Percentiles rank a stretch among this genome's conserved stretches.
phyloP scores from a whole-genome alignment of 768 basidiomycete species.

The Pseudohyphozyma bogoriensis region DNA sequence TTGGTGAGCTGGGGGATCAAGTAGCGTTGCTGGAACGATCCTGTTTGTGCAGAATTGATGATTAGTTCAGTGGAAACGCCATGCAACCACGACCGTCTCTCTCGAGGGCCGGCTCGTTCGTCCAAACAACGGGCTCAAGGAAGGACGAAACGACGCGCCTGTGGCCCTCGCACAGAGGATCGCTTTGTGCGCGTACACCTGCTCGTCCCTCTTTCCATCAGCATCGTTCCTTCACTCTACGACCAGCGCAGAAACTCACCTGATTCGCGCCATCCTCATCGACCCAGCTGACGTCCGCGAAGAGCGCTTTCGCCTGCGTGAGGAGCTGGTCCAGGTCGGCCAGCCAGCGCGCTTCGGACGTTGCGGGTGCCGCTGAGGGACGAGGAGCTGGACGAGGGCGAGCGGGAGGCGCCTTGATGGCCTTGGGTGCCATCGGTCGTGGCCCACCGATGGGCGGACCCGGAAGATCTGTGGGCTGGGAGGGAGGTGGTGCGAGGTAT shows the following conservation, averaged over 20 bases:
- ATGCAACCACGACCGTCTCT: too few species aligned
- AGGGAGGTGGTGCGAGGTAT: not conserved
- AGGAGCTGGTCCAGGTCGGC: slow-evolving; percentile 67
- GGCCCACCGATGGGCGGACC: too few species aligned
- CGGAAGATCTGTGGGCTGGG: too few species aligned
- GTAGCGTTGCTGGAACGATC: slow-evolving; percentile 24
- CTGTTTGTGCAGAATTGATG: not conserved
- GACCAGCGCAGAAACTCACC: slow-evolving; percentile 34
- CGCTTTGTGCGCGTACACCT: slow-evolving; percentile 16
- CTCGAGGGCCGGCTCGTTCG: too few species aligned
- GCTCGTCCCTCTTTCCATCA: not conserved
- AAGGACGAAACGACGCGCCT: slow-evolving; percentile 2
- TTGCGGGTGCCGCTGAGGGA: not conserved
- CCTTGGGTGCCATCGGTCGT: too few species aligned
- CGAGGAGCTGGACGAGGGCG: not conserved
- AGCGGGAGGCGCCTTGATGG: slow-evolving; percentile 2
- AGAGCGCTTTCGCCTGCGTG: slow-evolving; percentile 73
- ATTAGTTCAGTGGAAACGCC: not conserved
- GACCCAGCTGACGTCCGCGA: slow-evolving; percentile 96
- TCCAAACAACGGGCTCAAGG: too few species aligned
- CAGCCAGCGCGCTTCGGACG: slow-evolving; percentile 52
- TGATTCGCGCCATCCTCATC: slow-evolving; percentile 44
- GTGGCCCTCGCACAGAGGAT: slow-evolving; percentile 22
- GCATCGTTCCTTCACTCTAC: not conserved
- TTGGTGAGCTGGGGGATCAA: slow-evolving; percentile 10